These are phyloP conservation scores for Trichosanthes truncata DNA, from an alignment of 306 rosid species.

Conservation along the genomic window DNA sequence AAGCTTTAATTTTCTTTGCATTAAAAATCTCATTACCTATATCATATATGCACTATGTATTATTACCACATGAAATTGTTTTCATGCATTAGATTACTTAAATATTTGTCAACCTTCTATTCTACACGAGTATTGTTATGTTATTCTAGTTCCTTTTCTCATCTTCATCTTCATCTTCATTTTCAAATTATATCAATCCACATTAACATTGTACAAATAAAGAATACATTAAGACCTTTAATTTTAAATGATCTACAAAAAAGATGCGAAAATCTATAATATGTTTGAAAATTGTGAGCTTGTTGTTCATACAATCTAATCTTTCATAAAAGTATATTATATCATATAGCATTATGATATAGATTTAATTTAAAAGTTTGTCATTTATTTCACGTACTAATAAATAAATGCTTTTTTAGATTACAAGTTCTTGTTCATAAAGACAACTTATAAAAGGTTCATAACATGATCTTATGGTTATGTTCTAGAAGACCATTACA, in stretches of 20 bases:
- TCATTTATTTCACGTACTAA: too few species aligned
- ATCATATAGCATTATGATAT: background rate
- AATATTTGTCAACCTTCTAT: background rate
- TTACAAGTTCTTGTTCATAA: too few species aligned
- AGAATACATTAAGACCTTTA: background rate
- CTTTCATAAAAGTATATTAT: too few species aligned
- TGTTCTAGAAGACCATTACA: too few species aligned
- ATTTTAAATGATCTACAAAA: background rate
- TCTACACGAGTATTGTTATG: background rate
- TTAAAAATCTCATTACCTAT: background rate
- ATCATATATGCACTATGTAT: background rate
- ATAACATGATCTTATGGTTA: too few species aligned
- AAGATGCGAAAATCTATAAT: too few species aligned
- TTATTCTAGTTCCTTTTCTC: background rate
- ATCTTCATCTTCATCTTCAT: background rate
- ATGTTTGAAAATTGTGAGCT: too few species aligned
- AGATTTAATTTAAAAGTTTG: background rate
- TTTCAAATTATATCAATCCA: background rate
- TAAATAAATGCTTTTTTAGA: too few species aligned
- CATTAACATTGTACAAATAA: background rate
- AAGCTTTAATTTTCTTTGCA: conserved; percentile 10
- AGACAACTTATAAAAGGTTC: too few species aligned
- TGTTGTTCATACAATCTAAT: too few species aligned
- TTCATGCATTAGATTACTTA: background rate
- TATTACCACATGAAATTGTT: background rate